These are phyloP conservation scores for Infundibulicybe gibba DNA, from an alignment of 768 basidiomycete genomes.

Conservation along the genomic window DNA sequence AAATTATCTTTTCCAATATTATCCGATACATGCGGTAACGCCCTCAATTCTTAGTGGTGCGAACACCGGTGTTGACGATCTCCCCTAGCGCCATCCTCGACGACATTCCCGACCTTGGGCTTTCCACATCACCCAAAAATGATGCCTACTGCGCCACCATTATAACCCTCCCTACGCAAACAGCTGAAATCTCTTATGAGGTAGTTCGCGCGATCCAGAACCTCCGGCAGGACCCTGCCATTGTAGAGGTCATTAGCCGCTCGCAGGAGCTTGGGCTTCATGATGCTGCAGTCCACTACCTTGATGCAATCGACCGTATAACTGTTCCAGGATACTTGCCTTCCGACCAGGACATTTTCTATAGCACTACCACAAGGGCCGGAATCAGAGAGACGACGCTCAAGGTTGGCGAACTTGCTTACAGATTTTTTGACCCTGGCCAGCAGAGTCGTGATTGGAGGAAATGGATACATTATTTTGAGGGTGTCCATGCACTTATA, in stretches of 20 bases:
- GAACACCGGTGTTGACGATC: not conserved
- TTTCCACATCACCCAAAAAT: conserved; percentile 66
- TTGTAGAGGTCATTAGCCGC: not conserved
- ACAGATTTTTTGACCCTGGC: conserved; percentile 90
- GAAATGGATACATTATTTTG: conserved; percentile 98
- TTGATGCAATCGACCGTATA: conserved; percentile 57
- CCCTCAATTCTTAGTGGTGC: not conserved
- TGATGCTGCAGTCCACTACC: not conserved
- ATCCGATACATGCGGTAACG: conserved; percentile 90
- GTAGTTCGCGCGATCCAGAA: not conserved
- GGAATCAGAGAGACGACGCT: conserved; percentile 98
- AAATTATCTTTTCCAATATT: conserved; percentile 93
- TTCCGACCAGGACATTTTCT: conserved; percentile 92
- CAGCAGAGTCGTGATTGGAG: conserved; percentile 87
- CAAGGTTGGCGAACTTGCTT: conserved; percentile 91
- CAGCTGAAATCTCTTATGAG: not conserved
- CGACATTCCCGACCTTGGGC: conserved; percentile 83
- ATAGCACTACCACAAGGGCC: conserved; percentile 93
- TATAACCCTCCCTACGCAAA: conserved; percentile 28
- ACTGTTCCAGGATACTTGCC: conserved; percentile 73
- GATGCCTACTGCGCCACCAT: conserved; percentile 63
- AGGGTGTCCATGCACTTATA: conserved; percentile 90
- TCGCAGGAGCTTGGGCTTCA: not conserved
- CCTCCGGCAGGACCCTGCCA: not conserved
- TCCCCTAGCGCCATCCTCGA: conserved; percentile 79